Evolutionary conservation across 331 rosid genomes (phyloP), one percentile per base, ranked within the genome.

Genomic region (Quercus tomentella): DNA sequence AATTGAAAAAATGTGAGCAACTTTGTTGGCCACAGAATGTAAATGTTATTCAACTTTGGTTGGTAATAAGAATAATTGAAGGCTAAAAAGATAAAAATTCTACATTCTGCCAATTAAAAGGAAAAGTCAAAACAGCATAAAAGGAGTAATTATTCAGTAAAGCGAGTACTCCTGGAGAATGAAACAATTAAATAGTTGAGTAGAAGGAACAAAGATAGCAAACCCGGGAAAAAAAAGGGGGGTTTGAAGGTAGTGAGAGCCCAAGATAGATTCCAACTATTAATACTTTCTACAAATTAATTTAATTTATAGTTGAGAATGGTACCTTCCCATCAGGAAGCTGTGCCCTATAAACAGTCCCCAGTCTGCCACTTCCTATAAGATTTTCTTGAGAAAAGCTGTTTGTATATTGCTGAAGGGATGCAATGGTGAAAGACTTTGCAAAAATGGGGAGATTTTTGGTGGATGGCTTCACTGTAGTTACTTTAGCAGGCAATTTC

Each of bases 381-480:
- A 87, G 87, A 90, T 94, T 91, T 65, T 94, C 97, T 76, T 83
- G 91, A 37, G 97, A 92, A 82, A 94, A 94, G 87, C 97, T 94
- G 87, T 91, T 87, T 78, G 98, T 94, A 77, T 82, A 85, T 82
- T 92, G 97, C 84, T 94, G 97, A 81, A 92, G 98, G 71, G 86
- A 85, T 17, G 97, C 98, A 84, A 94, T 82, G 72, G 91, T 84
- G 92, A 88, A 94, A 71, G 87, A 82, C 87, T 88, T 91, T 0
- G 97, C 94, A 80, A 79, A 79, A 77, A 87, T 85, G 28, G 85
- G 76, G 31, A n/a, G 76, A 76, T n/a, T 63, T 77, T 68, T 90
- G 71, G 78, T 67, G 79, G 88, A 75, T 83, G 87, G 93, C 78
- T 83, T 88, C 75, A 14, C 76, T 57, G 81, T 55, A 23, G 76